A percentile compares a stretch with the other conserved stretches of the same genome.
Conservation (phyloP, 1,284 basidiomycete genomes). For the Gymnopus androsaceus region DNA sequence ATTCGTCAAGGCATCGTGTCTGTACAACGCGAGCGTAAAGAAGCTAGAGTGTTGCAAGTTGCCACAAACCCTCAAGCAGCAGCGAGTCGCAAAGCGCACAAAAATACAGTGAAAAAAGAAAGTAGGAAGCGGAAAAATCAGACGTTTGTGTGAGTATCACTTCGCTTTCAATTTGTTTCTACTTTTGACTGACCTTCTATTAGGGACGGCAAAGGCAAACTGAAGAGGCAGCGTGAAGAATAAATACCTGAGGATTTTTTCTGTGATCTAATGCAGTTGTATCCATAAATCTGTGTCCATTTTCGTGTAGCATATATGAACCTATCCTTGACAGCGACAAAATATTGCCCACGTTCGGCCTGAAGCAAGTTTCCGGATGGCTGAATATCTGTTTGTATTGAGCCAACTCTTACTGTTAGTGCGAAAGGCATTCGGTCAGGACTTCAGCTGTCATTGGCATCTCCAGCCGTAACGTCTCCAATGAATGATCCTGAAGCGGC, state of each 20-base stretch:
- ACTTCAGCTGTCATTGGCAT: no score
- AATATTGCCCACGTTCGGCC: no score
- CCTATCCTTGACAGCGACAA: no score
- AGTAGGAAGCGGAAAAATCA: conserved; percentile 78
- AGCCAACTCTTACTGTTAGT: no score
- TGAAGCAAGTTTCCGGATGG: no score
- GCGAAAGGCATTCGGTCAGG: no score
- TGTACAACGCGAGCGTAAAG: conserved; percentile 75
- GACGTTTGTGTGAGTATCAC: conserved; percentile 52
- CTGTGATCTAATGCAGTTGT: background rate
- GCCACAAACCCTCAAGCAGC: conserved; percentile 76
- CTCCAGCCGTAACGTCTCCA: no score
- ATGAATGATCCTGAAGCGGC: no score
- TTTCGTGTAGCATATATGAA: background rate
- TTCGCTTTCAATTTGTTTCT: background rate
- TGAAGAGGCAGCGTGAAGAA: conserved; percentile 39
- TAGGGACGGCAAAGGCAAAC: conserved; percentile 41
- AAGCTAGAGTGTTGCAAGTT: conserved; percentile 62
- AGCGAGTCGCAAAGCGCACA: conserved; percentile 72
- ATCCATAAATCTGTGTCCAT: background rate
- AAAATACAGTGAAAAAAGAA: conserved; percentile 75
- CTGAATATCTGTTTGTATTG: no score
- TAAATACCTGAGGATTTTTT: no score
- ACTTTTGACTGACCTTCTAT: background rate
- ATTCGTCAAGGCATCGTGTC: conserved; percentile 74